Conservation (phyloP, 805 yeast genomes). For the Pichia thaimueangensis region DNA sequence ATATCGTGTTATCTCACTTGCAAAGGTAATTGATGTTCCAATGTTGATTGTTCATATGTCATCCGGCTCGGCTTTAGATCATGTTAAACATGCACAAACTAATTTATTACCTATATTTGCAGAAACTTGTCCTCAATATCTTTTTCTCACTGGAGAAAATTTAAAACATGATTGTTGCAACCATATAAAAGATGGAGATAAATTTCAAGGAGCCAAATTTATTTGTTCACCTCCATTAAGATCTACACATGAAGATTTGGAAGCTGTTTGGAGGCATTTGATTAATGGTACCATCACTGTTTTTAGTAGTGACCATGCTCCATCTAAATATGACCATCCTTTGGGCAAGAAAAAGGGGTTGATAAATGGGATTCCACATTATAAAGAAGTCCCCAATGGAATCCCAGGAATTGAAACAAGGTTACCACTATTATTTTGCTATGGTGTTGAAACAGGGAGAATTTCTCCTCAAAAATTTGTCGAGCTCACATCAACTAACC, state of each 20-base stretch:
- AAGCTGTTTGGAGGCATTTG: constrained; percentile 39
- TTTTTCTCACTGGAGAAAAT: constrained; percentile 35
- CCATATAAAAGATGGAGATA: constrained; percentile 24
- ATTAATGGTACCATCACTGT: constrained; percentile 41
- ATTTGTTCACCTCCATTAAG: constrained; percentile 45
- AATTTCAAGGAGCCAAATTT: constrained; percentile 42
- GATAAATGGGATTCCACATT: constrained; percentile 34
- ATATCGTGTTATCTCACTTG: constrained; percentile 37
- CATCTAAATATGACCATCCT: constrained; percentile 35
- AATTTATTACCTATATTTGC: constrained; percentile 36
- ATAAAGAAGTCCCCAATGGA: constrained; percentile 39
- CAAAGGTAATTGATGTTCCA: constrained; percentile 40
- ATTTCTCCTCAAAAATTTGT: constrained; percentile 37
- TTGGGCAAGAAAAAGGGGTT: constrained; percentile 37
- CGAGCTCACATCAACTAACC: constrained; percentile 38
- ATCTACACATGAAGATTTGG: constrained; percentile 31
- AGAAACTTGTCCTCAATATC: constrained; percentile 45
- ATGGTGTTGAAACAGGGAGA: constrained; percentile 36
- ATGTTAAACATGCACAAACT: constrained; percentile 37
- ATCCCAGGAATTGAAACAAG: constrained; percentile 43
- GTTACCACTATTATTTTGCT: constrained; percentile 34
- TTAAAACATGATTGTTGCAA: constrained; percentile 19
- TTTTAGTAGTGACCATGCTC: constrained; percentile 40
- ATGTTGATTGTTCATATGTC: constrained; percentile 43
- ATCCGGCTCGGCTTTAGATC: constrained; percentile 33